Percentiles rank a stretch among this genome's conserved stretches.
Evolutionary conservation across 2,329 filamentous ascomycete genomes (phyloP).

Genomic region (Malbranchea zuffiana): DNA sequence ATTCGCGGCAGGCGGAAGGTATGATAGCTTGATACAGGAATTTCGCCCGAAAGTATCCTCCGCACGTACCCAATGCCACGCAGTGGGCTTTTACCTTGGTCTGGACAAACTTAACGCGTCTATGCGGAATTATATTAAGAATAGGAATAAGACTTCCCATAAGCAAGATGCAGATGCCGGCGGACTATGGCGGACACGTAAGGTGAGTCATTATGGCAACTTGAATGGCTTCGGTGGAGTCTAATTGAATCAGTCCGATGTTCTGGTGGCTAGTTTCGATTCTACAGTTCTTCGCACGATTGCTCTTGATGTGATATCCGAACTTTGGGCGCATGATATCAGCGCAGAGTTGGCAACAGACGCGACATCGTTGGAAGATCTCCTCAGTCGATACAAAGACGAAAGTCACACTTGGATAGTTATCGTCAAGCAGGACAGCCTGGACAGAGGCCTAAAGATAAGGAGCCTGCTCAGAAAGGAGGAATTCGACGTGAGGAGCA

Average conservation of each 20-base stretch:
- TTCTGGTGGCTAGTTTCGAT: slow-evolving; percentile 82
- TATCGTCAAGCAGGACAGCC: slow-evolving; percentile 62
- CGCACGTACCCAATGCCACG: slow-evolving; percentile 57
- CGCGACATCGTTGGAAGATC: slow-evolving; percentile 65
- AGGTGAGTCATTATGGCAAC: slow-evolving; percentile 40
- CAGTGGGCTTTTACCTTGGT: slow-evolving; percentile 82
- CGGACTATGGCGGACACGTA: slow-evolving; percentile 50
- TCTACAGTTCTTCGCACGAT: slow-evolving; percentile 60
- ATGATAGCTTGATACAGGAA: slow-evolving; percentile 79
- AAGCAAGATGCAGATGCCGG: slow-evolving; percentile 60
- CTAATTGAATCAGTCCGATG: slow-evolving; percentile 55
- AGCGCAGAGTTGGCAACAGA: slow-evolving; percentile 80
- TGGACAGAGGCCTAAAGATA: slow-evolving; percentile 56
- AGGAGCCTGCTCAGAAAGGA: slow-evolving; percentile 69
- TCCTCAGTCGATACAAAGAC: slow-evolving; percentile 55
- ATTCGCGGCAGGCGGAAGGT: slow-evolving; percentile 85
- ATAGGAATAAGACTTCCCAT: slow-evolving; percentile 44
- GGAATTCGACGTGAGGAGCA: slow-evolving; percentile 63
- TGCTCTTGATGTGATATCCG: slow-evolving; percentile 65
- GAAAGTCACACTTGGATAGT: slow-evolving; percentile 80
- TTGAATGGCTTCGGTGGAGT: neutral
- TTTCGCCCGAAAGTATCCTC: slow-evolving; percentile 60
- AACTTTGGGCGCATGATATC: slow-evolving; percentile 72
- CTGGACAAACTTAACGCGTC: slow-evolving; percentile 69
- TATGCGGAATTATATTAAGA: slow-evolving; percentile 44